A percentile compares a stretch with the other conserved stretches of the same genome.
Conservation (phyloP, 768 basidiomycete genomes). For the Kwoniella shandongensis region DNA sequence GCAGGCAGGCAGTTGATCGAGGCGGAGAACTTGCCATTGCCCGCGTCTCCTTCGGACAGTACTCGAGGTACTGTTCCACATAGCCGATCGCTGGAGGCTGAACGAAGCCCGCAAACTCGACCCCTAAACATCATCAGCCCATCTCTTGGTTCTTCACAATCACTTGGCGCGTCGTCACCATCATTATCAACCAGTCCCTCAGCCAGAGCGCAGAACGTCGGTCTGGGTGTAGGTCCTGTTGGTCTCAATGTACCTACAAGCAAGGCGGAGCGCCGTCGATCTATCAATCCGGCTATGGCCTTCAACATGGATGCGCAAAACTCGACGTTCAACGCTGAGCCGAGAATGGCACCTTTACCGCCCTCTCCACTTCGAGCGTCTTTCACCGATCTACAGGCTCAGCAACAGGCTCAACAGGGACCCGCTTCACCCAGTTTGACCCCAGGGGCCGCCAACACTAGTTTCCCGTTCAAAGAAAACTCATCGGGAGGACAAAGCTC, state of each 20-base stretch:
- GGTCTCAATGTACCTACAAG: conserved; percentile 52
- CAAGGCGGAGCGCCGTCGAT: conserved; percentile 59
- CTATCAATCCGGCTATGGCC: conserved; percentile 61
- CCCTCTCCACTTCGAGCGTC: conserved; percentile 52
- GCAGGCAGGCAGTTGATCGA: conserved; percentile 10
- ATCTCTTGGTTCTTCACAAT: conserved; percentile 21
- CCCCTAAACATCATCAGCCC: conserved; percentile 8
- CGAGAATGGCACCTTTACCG: conserved; percentile 44
- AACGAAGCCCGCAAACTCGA: conserved; percentile 16
- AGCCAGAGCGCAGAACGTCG: conserved; percentile 20
- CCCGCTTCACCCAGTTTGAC: conserved; percentile 26
- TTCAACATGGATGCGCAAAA: conserved; percentile 52
- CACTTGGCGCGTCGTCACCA: conserved; percentile 8
- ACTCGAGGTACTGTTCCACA: conserved; percentile 3
- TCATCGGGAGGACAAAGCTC: too few species aligned
- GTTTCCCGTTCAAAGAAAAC: conserved; percentile 34
- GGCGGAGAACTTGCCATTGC: conserved; percentile 18
- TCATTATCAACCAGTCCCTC: conserved; percentile 17
- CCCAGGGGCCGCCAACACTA: conserved; percentile 5
- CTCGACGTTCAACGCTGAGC: conserved; percentile 34
- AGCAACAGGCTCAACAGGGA: conserved; percentile 10
- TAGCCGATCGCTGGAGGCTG: conserved; percentile 15
- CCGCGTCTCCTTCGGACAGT: conserved; percentile 24
- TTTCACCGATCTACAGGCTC: conserved; percentile 56
- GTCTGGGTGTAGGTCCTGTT: conserved; percentile 48